Base-by-base conservation (phyloP, 2,329 filamentous ascomycete genomes). In the Colletotrichum sp. region DNA sequence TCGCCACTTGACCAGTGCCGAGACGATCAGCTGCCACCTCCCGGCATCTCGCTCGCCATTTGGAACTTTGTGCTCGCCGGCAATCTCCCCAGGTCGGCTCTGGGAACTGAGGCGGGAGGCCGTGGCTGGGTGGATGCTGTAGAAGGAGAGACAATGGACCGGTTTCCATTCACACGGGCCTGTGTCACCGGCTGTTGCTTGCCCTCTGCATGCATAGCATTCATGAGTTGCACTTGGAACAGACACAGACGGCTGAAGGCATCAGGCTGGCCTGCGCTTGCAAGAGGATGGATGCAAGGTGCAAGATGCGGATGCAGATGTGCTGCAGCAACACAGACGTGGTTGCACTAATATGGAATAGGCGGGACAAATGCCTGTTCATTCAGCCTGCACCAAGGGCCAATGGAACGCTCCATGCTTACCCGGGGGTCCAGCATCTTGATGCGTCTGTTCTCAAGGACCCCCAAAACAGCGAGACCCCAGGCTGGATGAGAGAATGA, bases 1-100 rank as follows among this genome's bases (percentile, higher is more conserved):
- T 26, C 16, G 60, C 10, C 57, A 34, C 44, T 16, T 39, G 24
- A 24, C 18, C 30, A 22, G 69, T 75, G 73, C 64, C 70, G 73
- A 73, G 69, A 75, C 73, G 59, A 22, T 68, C 28, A 64, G 24
- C 70, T 75, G 70, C 70, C 73, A 75, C 22, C 55, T 10, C 26
- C 71, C 65, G 34, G 34, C n/a, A 24, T 7, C 32, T 73, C 70
- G 7, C 32, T 73, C 59, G 26, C 36, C 57, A 52, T 62, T 62
- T 22, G 67, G 34, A 48, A 68, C 28, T 60, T 36, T 36, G 34
- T 66, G 48, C n/a, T 73, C 64, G 15, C 68, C 24, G 34, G 55
- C 57, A 64, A 72, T 73, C 57, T 60, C 64, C 8, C 44, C 30
- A 24, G 10, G 28, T 48, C 44, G 59, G 28, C 28, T 62, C 59